phyloP scores from a whole-genome alignment of 2,329 filamentous ascomycete species.

The Diplodia scrobiculata region DNA sequence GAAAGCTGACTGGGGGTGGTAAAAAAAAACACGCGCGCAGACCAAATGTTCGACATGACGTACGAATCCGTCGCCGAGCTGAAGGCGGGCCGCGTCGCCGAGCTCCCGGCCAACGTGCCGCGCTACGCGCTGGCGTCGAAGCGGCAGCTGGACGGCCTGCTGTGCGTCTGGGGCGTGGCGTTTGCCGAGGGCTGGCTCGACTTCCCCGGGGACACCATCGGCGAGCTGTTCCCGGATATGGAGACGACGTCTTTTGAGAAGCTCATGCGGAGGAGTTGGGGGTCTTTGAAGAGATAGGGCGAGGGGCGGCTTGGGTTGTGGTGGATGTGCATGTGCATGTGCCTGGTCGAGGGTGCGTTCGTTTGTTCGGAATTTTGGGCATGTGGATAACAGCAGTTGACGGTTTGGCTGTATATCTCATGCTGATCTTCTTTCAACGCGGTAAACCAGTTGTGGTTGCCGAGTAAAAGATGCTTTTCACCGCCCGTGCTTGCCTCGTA shows the following conservation, averaged over 20 bases:
- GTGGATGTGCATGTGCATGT: neutral
- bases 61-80: slow-evolving; percentile 15
- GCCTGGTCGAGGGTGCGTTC: too few relatives aligned
- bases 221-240: neutral
- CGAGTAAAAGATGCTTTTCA: neutral
- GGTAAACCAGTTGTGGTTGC: neutral
- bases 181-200: slow-evolving; percentile 12
- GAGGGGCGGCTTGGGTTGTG: neutral
- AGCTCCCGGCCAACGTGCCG: slow-evolving; percentile 4
- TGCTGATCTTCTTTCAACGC: neutral
- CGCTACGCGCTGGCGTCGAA: slow-evolving; percentile 15
- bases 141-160: slow-evolving; percentile 3
- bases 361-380: too few relatives aligned
- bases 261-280: slow-evolving; percentile 4
- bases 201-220: neutral
- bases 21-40: neutral
- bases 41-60: slow-evolving; percentile 1
- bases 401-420: neutral
- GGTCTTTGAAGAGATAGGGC: neutral
- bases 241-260: neutral
- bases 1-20: too few relatives aligned
- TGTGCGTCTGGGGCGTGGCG: slow-evolving; percentile 12
- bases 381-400: neutral
- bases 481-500: neutral
- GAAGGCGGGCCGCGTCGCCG: neutral